Base-by-base conservation (phyloP, 2,329 filamentous ascomycete species). In the Hypoxylon rubiginosum region DNA sequence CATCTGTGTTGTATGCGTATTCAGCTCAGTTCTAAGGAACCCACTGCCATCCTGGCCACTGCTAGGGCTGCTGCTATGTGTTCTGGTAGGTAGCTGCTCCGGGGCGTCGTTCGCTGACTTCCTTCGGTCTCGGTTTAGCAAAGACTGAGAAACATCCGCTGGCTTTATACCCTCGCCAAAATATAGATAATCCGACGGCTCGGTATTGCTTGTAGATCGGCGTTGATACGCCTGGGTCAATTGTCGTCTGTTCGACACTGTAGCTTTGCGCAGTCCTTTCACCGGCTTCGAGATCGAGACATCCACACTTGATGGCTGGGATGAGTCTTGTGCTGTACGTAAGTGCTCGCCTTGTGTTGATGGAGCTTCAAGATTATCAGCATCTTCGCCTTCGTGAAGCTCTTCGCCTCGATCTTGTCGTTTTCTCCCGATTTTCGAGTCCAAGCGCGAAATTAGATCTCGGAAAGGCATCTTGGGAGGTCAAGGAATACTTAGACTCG, bases 131-230 rank as follows among this genome's bases (percentile, higher is more conserved):
- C 19, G 51, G 36, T 10, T 64, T 17, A 39, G 55, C 26, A 67
- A 43, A 26, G 64, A 67, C 15, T 41, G 39, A n/a, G 64, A 67
- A 7, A 67, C 45, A 17, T 60, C 34, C 11, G 56, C 52, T 8
- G 56, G 26, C n/a, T 48, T 64, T 46, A 43, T 26, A 13, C 64
- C 64, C 54, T 67, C 64, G 32, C 64, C 64, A 26, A 67, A 67
- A 19, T 67, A 67, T 5, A 67, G 39, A 19, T 64, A 67, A 58
- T 67, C 60, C 8, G 60, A 56, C 3, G 64, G 64, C 21, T 48
- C 57, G 11, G 43, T 6, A 3, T 43, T 32, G 8, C 56, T 48
- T 19, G 15, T 30, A 13, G 61, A 52, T 19, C 50, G 19, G 24
- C 10, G 45, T 24, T 43, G 21, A 10, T 55, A 17, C 30, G 11